Conservation (phyloP, 495 filamentous ascomycete species). For the Neurospora sp. region DNA sequence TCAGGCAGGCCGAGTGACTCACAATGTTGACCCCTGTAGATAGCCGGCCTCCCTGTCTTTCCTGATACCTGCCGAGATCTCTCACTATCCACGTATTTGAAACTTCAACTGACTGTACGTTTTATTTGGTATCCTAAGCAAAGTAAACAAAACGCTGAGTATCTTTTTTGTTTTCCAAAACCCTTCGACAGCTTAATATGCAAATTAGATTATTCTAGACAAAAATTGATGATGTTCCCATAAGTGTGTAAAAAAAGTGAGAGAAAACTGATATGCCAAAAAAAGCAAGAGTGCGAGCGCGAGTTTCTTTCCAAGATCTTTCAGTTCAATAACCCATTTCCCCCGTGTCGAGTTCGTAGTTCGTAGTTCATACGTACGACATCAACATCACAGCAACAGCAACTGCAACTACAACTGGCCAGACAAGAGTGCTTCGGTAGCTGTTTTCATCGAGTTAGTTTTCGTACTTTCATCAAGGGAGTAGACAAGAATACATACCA, state of each 20-base stretch:
- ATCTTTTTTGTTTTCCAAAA: neutral
- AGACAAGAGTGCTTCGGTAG: slow-evolving; percentile 39
- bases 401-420: slow-evolving; percentile 28
- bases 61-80: too few species aligned
- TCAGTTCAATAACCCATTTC: neutral
- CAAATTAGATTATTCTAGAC: neutral
- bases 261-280: neutral
- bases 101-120: too few species aligned
- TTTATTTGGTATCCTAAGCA: too few species aligned
- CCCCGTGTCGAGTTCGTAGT: neutral
- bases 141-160: neutral
- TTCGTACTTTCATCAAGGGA: neutral
- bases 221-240: neutral
- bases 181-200: neutral
- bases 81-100: too few species aligned
- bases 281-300: neutral
- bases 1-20: neutral
- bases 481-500: slow-evolving; percentile 47
- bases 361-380: neutral
- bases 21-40: neutral
- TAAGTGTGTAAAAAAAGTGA: neutral
- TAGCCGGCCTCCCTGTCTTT: neutral
- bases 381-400: neutral
- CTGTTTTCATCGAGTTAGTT: slow-evolving; percentile 16
- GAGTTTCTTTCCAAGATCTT: neutral